These are phyloP conservation scores for Eutrema salsugineum DNA, from an alignment of 441 rosid species.

Conservation along the genomic window DNA sequence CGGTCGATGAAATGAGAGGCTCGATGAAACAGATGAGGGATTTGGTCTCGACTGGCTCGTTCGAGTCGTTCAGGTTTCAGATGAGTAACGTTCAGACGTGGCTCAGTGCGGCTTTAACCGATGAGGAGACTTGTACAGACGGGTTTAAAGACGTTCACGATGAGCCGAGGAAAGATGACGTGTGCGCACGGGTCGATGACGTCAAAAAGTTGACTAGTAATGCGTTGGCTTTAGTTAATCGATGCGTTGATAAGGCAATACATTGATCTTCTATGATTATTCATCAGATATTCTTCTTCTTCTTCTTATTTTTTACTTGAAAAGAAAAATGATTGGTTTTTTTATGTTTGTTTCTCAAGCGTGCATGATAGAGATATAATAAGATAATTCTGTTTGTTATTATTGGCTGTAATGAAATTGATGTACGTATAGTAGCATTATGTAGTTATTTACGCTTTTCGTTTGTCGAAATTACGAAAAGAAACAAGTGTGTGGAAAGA, in stretches of 20 bases:
- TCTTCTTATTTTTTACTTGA: not conserved
- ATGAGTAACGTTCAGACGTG: constrained; percentile 94
- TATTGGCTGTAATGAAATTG: constrained; percentile 21
- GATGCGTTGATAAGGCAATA: constrained; percentile 47
- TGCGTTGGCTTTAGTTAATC: constrained; percentile 78
- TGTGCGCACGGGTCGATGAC: constrained; percentile 41
- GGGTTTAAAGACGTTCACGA: constrained; percentile 66
- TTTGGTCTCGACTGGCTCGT: constrained; percentile 39
- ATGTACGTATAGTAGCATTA: not conserved
- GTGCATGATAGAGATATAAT: constrained; percentile 14
- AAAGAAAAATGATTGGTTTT: constrained; percentile 9
- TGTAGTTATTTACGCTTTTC: constrained; percentile 8
- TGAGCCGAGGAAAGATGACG: constrained; percentile 42
- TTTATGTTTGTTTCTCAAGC: constrained; percentile 15
- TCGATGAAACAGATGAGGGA: constrained; percentile 87
- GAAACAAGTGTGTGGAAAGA: constrained; percentile 6
- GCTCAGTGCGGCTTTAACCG: constrained; percentile 94
- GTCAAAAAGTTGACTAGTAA: constrained; percentile 71
- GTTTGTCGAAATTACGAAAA: constrained; percentile 13
- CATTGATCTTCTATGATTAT: constrained; percentile 18
- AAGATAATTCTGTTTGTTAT: constrained; percentile 22
- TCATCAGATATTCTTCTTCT: not conserved
- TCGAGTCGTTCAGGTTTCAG: constrained; percentile 48
- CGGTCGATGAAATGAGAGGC: constrained; percentile 73
- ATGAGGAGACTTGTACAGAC: constrained; percentile 89